Evolutionary conservation across 768 basidiomycete species (phyloP).

Genomic region (Trametes cinnabarina): DNA sequence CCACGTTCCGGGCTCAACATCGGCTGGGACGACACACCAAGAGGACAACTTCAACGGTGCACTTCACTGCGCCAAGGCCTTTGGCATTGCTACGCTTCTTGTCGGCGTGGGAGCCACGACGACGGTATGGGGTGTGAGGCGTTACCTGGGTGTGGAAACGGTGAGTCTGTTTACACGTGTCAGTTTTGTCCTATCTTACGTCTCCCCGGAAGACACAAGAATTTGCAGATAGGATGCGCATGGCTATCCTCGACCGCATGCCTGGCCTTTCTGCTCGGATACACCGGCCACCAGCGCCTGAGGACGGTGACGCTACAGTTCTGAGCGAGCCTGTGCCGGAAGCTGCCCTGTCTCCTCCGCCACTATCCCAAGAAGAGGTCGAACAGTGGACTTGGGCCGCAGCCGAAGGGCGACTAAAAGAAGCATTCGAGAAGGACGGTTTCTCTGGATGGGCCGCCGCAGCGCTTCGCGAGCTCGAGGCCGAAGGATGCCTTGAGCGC

Average conservation of each 20-base stretch:
- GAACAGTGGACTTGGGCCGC: slow-evolving; percentile 51
- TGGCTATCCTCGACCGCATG: slow-evolving; percentile 43
- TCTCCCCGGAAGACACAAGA: slow-evolving; percentile 45
- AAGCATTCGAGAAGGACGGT: slow-evolving; percentile 60
- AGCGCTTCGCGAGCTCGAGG: slow-evolving; percentile 56
- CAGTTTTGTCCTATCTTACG: slow-evolving; percentile 1
- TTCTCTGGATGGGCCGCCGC: slow-evolving; percentile 53
- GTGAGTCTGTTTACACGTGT: no score
- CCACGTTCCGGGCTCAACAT: neutral
- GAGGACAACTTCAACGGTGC: slow-evolving; percentile 47
- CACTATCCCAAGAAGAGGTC: neutral
- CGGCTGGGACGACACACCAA: neutral
- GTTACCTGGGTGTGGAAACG: slow-evolving; percentile 51
- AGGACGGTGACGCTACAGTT: slow-evolving; percentile 14
- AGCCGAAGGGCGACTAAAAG: slow-evolving; percentile 50
- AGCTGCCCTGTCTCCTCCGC: neutral
- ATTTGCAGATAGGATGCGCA: slow-evolving; percentile 59
- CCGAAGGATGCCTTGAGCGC: slow-evolving; percentile 52
- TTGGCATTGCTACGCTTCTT: slow-evolving; percentile 61
- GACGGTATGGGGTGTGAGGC: slow-evolving; percentile 49
- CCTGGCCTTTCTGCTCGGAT: slow-evolving; percentile 52
- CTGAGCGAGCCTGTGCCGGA: neutral
- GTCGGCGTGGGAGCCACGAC: slow-evolving; percentile 48
- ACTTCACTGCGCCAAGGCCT: slow-evolving; percentile 59
- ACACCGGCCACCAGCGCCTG: slow-evolving; percentile 40